Conservation (phyloP, 177 flowering plant species). For the Vitis hybrid region DNA sequence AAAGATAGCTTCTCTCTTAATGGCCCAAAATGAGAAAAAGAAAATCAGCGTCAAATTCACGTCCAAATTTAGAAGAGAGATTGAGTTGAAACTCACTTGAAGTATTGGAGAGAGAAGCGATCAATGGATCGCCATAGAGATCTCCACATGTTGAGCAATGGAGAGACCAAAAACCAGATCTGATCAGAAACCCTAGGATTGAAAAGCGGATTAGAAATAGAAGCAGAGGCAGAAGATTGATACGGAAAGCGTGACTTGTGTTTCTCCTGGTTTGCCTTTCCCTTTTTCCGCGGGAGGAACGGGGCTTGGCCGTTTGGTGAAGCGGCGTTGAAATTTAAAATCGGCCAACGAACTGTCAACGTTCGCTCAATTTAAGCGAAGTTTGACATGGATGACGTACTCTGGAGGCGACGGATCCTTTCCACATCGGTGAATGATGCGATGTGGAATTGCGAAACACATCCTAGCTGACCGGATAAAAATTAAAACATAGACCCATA, state of each 20-base stretch:
- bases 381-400: too few relatives aligned
- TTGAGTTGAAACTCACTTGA: conserved; percentile 37
- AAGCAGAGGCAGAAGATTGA: neutral
- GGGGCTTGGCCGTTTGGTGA: conserved; percentile 26
- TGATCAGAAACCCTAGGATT: neutral
- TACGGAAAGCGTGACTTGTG: neutral
- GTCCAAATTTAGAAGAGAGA: neutral
- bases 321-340: neutral
- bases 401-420: conserved; percentile 1
- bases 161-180: neutral
- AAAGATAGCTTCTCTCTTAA: too few relatives aligned
- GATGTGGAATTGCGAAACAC: too few relatives aligned
- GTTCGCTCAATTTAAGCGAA: neutral
- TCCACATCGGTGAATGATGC: too few relatives aligned
- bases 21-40: neutral
- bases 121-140: conserved; percentile 60
- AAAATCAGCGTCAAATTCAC: neutral
- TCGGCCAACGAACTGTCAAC: conserved; percentile 29
- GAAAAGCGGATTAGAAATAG: neutral
- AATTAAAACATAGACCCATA: too few relatives aligned
- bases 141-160: conserved; percentile 42
- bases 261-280: neutral
- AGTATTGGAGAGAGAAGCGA: conserved; percentile 60
- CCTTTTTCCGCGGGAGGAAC: neutral
- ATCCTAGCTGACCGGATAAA: too few relatives aligned